Evolutionary conservation across 257 asterid genomes (phyloP).

Genomic region (Penstemon eatonii): DNA sequence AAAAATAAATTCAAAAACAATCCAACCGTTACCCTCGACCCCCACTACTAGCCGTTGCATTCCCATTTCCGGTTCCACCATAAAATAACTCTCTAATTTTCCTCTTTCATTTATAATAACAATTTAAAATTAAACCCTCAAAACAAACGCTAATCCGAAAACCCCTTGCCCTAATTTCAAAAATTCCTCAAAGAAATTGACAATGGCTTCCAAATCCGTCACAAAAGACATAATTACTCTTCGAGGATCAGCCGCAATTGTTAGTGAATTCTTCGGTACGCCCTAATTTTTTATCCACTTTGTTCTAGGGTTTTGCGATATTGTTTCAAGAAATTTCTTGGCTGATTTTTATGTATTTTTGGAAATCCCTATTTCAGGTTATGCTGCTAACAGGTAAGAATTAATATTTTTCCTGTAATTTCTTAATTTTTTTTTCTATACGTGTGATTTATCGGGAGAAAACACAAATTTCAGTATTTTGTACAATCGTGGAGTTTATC

Average conservation of each 20-base stretch:
- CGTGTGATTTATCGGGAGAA: not conserved
- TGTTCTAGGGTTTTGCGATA: not conserved
- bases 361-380: constrained; percentile 48
- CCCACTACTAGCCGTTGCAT: constrained; percentile 19
- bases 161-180: not conserved
- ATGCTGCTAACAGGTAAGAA: constrained; percentile 89
- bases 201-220: constrained; percentile 76
- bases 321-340: constrained; percentile 1
- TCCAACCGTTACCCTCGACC: not conserved
- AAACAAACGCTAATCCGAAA: not conserved
- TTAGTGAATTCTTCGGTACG: constrained; percentile 86
- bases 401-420: not conserved
- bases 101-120: not conserved
- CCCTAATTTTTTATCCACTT: not conserved
- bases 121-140: not conserved
- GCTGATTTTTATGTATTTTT: constrained; percentile 24
- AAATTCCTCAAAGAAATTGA: not conserved
- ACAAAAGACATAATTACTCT: constrained; percentile 87
- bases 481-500: constrained; percentile 90
- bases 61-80: not conserved
- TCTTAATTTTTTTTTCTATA: not conserved
- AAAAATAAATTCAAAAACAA: not conserved
- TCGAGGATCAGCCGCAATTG: constrained; percentile 92
- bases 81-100: not conserved
- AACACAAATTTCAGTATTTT: constrained; percentile 45